Evolutionary conservation across 2,329 filamentous ascomycete genomes (phyloP).

Genomic region (Colletotrichum godetiae): DNA sequence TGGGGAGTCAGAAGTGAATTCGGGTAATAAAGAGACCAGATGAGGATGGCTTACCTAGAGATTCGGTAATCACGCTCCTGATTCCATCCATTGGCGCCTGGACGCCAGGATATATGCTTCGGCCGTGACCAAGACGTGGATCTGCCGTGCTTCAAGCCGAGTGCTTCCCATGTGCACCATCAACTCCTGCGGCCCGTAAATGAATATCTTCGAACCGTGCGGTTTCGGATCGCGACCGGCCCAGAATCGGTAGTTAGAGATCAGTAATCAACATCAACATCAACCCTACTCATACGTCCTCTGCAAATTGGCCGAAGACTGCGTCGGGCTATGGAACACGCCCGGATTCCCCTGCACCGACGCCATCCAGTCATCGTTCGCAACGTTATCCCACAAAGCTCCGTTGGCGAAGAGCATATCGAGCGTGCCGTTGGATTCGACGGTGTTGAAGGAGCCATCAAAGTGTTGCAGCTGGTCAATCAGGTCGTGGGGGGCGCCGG

Average conservation of each 20-base stretch:
- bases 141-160: background rate
- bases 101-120: background rate
- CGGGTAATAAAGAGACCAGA: background rate
- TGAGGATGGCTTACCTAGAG: background rate
- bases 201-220: background rate
- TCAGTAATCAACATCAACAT: too few species aligned
- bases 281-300: slow-evolving; percentile 16
- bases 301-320: slow-evolving; percentile 9
- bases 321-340: slow-evolving; percentile 10
- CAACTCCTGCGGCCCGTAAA: background rate
- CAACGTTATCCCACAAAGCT: slow-evolving; percentile 20
- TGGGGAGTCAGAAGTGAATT: background rate
- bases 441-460: slow-evolving; percentile 27
- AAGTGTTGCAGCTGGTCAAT: slow-evolving; percentile 28
- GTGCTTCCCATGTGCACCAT: background rate
- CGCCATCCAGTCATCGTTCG: slow-evolving; percentile 24
- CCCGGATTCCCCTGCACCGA: slow-evolving; percentile 20
- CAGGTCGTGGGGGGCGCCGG: slow-evolving; percentile 19
- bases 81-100: background rate
- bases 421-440: slow-evolving; percentile 27
- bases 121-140: background rate
- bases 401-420: slow-evolving; percentile 33
- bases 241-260: background rate
- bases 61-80: background rate
- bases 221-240: background rate